These are phyloP conservation scores for Coniochaeta hoffmannii DNA, from an alignment of 2,329 filamentous ascomycete species.

Conservation along the genomic window DNA sequence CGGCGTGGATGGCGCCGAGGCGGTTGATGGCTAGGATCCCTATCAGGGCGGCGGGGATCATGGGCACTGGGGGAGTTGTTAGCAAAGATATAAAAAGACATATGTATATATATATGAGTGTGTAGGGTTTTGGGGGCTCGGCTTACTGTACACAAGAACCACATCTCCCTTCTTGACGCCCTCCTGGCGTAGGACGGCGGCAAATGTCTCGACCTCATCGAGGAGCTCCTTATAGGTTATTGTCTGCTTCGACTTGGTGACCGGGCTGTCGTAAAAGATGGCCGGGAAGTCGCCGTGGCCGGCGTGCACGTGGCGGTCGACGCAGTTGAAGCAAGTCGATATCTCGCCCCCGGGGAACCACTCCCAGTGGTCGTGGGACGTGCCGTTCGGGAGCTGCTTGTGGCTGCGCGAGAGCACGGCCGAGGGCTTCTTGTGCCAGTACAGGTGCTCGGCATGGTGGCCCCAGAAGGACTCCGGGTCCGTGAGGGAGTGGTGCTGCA, in stretches of 20 bases:
- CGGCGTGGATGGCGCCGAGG: slow-evolving; percentile 80
- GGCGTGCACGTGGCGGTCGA: slow-evolving; percentile 78
- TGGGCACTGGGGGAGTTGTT: slow-evolving; percentile 64
- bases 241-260: slow-evolving; percentile 63
- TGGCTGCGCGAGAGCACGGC: slow-evolving; percentile 50
- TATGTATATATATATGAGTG: too few relatives aligned
- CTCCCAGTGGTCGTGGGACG: slow-evolving; percentile 69
- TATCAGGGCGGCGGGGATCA: slow-evolving; percentile 85
- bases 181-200: slow-evolving; percentile 73
- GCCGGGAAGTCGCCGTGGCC: slow-evolving; percentile 69
- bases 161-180: slow-evolving; percentile 79
- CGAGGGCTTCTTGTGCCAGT: slow-evolving; percentile 74
- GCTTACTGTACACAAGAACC: slow-evolving; percentile 79
- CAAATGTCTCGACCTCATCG: slow-evolving; percentile 72
- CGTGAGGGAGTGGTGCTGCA: slow-evolving; percentile 51
- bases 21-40: slow-evolving; percentile 76
- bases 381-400: slow-evolving; percentile 56
- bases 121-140: neutral
- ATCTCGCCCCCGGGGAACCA: slow-evolving; percentile 91
- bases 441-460: slow-evolving; percentile 63
- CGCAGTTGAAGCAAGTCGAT: slow-evolving; percentile 84
- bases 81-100: too few relatives aligned
- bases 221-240: slow-evolving; percentile 71
- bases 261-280: slow-evolving; percentile 83
- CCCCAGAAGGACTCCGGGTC: slow-evolving; percentile 70